Evolutionary conservation across 2,329 filamentous ascomycete species (phyloP).

Genomic region (Colletotrichum chrysophilum): DNA sequence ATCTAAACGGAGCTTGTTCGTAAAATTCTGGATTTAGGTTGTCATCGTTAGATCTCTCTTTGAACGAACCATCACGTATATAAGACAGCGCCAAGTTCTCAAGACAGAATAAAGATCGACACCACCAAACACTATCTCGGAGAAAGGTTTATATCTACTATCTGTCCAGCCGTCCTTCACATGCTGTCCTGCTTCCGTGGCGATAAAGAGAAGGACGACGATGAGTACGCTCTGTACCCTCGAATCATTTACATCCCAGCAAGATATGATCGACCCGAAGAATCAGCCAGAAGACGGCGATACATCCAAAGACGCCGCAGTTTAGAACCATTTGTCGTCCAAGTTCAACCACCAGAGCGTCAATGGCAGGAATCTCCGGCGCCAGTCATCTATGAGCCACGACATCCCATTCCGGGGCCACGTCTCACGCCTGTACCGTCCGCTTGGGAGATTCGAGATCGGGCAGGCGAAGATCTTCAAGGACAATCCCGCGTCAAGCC

Average conservation of each 20-base stretch:
- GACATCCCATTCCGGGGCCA: rapidly evolving
- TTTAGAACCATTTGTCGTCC: neutral
- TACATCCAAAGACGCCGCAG: neutral
- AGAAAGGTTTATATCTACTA: neutral
- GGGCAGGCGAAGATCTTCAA: neutral
- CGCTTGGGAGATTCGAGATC: rapidly evolving
- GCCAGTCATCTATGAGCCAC: neutral
- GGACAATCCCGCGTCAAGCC: neutral
- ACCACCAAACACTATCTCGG: neutral
- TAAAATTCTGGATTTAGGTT: neutral
- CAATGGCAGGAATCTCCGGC: neutral
- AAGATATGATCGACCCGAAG: neutral
- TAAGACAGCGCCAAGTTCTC: neutral
- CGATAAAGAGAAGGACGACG: neutral
- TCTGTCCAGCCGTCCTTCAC: neutral
- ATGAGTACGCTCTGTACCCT: neutral
- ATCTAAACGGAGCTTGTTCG: neutral
- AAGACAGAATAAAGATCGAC: neutral
- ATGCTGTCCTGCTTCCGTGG: neutral
- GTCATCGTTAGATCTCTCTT: neutral
- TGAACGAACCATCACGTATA: neutral
- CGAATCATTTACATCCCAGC: neutral
- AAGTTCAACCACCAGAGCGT: neutral
- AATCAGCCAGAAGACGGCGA: neutral
- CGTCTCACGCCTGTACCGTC: rapidly evolving